phyloP scores from a whole-genome alignment of 805 yeast species.

The Nakazawaea holstii region DNA sequence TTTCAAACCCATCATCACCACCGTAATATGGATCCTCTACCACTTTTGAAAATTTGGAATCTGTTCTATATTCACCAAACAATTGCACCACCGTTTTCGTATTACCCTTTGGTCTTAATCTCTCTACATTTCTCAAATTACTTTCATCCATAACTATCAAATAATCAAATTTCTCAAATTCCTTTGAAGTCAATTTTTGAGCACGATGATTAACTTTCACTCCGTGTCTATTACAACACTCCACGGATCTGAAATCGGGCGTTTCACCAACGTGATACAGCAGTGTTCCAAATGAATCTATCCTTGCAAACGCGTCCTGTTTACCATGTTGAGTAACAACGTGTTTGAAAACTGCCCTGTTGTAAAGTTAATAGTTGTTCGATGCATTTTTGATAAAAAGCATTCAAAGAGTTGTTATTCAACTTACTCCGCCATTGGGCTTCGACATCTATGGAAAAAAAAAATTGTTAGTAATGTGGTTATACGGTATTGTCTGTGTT shows the following conservation, averaged over 20 bases:
- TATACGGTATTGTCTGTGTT: not conserved
- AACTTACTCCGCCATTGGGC: conserved; percentile 88
- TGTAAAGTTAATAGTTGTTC: no score
- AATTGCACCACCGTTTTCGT: conserved; percentile 46
- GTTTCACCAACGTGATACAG: conserved; percentile 78
- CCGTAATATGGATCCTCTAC: conserved; percentile 95
- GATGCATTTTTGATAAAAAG: no score
- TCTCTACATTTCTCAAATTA: conserved; percentile 45
- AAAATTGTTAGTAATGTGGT: conserved; percentile 1
- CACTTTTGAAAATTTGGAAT: conserved; percentile 41
- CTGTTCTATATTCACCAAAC: conserved; percentile 80
- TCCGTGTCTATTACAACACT: conserved; percentile 63
- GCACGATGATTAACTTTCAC: conserved; percentile 74
- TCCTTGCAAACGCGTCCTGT: conserved; percentile 36
- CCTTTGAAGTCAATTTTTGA: conserved; percentile 52
- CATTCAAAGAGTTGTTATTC: no score
- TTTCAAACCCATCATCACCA: conserved; percentile 76
- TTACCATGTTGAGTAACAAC: conserved; percentile 49
- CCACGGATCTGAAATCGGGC: conserved; percentile 73
- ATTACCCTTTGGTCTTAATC: conserved; percentile 43
- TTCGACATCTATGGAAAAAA: conserved; percentile 58
- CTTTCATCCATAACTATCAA: conserved; percentile 68
- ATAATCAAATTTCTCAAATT: conserved; percentile 59
- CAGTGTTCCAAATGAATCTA: conserved; percentile 89
- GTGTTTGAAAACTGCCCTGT: conserved; percentile 66